Percentiles rank a stretch among this genome's conserved stretches.
Conservation (phyloP, 768 basidiomycete genomes). For the Boletus rubescentipes region DNA sequence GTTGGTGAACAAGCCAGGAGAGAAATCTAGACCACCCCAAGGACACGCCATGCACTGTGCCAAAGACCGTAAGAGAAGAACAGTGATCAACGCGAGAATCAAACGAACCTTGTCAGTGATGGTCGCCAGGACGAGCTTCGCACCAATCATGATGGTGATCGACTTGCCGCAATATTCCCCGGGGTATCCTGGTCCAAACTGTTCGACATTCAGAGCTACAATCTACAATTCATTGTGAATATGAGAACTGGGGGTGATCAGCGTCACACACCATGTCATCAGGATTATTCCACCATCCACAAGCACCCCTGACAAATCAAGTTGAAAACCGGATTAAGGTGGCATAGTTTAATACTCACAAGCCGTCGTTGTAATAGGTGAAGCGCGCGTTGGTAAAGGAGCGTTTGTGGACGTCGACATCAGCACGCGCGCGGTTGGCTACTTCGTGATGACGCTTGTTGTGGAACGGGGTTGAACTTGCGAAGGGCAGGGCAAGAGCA, state of each 20-base stretch:
- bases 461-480: conserved; percentile 27
- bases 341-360: conserved; percentile 35
- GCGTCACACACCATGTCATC: conserved; percentile 26
- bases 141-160: conserved; percentile 60
- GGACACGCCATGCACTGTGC: conserved; percentile 65
- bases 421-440: conserved; percentile 43
- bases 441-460: conserved; percentile 43
- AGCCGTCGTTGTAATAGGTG: conserved; percentile 55
- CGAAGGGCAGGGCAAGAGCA: conserved; percentile 36
- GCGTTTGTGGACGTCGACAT: conserved; percentile 38
- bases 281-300: conserved; percentile 41
- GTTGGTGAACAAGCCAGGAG: conserved; percentile 58
- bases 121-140: conserved; percentile 50
- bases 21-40: conserved; percentile 65
- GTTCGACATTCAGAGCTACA: conserved; percentile 32
- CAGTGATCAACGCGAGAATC: background rate
- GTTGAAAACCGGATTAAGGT: background rate
- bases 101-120: conserved; percentile 60
- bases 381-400: conserved; percentile 37
- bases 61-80: background rate
- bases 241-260: background rate
- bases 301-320: conserved; percentile 47
- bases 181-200: conserved; percentile 60
- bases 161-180: conserved; percentile 59
- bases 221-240: conserved; percentile 17